phyloP scores from a whole-genome alignment of 1,284 basidiomycete species.

The Puccinia horiana region DNA sequence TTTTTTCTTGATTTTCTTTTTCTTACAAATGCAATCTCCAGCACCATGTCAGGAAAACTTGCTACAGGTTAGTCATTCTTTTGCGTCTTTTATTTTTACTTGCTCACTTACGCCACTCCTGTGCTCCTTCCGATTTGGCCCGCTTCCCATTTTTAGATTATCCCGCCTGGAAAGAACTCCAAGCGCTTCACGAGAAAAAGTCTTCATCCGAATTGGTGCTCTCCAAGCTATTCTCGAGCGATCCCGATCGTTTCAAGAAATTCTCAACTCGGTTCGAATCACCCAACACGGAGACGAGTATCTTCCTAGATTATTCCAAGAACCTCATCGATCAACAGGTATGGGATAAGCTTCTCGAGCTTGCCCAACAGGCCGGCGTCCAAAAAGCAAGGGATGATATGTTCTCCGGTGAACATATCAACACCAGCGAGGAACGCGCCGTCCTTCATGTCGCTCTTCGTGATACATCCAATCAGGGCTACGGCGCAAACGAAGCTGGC shows the following conservation, averaged over 20 bases:
- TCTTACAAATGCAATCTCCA: neutral
- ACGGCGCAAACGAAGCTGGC: constrained; percentile 74
- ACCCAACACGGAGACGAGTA: constrained; percentile 68
- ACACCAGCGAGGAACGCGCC: constrained; percentile 94
- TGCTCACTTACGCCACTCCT: neutral
- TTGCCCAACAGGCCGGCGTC: constrained; percentile 82
- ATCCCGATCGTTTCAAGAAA: constrained; percentile 80
- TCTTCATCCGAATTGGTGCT: constrained; percentile 73
- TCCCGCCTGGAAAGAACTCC: constrained; percentile 84
- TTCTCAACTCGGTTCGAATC: constrained; percentile 75
- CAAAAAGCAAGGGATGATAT: constrained; percentile 85
- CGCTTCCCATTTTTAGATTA: constrained; percentile 66
- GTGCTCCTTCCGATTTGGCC: constrained; percentile 22
- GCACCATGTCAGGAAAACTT: constrained; percentile 36
- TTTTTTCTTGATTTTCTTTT: neutral
- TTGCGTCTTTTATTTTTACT: neutral
- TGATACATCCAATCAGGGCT: constrained; percentile 67
- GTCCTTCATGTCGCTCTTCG: constrained; percentile 93
- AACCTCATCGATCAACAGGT: constrained; percentile 89
- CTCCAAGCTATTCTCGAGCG: constrained; percentile 84
- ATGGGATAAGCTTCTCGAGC: constrained; percentile 68
- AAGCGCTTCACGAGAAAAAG: constrained; percentile 77
- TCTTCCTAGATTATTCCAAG: constrained; percentile 95
- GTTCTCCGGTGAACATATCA: constrained; percentile 95
- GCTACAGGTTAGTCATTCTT: neutral